A percentile compares a stretch with the other conserved stretches of the same genome.
Evolutionary conservation across 139 green algal species (phyloP).

Genomic region (Limnomonas spitsbergensis): DNA sequence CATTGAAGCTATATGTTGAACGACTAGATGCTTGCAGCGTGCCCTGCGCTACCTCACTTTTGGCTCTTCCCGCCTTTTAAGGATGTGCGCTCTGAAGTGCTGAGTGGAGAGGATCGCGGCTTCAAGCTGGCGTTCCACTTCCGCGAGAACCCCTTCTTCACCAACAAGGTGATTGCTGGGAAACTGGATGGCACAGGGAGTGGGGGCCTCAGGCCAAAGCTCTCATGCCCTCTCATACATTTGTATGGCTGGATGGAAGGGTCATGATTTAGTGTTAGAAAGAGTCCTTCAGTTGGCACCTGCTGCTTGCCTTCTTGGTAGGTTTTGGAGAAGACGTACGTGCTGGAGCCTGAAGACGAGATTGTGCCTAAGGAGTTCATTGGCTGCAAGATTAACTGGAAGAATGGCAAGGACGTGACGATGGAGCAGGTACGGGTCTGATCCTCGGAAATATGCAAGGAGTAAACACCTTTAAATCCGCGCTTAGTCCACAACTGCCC

Average conservation of each 20-base stretch:
- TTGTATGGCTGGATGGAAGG: too few species aligned
- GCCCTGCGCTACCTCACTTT: too few species aligned
- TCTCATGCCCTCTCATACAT: background rate
- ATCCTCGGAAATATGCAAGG: too few species aligned
- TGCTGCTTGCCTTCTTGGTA: background rate
- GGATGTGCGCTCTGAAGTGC: slow-evolving; percentile 14
- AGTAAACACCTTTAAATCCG: too few species aligned
- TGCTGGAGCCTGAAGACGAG: slow-evolving; percentile 78
- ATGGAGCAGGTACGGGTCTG: slow-evolving; percentile 28
- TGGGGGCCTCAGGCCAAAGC: background rate
- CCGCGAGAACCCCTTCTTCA: slow-evolving; percentile 50
- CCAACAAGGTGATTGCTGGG: slow-evolving; percentile 49
- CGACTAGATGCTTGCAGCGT: too few species aligned
- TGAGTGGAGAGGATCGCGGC: slow-evolving; percentile 51
- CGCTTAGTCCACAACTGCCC: too few species aligned
- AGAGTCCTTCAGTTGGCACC: too few species aligned
- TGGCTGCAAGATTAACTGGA: slow-evolving; percentile 48
- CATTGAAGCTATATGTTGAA: too few species aligned
- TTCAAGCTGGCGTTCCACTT: slow-evolving; percentile 57
- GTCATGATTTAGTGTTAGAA: too few species aligned
- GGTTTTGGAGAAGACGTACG: slow-evolving; percentile 65
- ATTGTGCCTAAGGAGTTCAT: slow-evolving; percentile 68
- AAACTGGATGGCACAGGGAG: too few species aligned
- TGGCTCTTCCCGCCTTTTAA: too few species aligned
- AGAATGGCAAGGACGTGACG: slow-evolving; percentile 31